phyloP scores from a whole-genome alignment of 1,284 basidiomycete species.

The Pascua guehoae region DNA sequence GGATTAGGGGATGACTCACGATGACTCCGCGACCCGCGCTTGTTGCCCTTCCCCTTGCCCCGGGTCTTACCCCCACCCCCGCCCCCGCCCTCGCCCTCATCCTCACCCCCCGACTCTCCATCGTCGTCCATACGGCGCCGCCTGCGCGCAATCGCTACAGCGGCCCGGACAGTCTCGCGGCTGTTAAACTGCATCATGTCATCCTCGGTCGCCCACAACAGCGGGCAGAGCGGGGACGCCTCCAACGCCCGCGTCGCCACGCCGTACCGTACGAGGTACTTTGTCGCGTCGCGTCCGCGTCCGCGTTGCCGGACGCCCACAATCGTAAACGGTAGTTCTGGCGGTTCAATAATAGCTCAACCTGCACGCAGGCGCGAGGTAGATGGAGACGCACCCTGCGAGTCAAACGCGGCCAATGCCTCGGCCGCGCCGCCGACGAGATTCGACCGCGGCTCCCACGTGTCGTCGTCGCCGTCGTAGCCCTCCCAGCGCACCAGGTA shows the following conservation, averaged over 20 bases:
- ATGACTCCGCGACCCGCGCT: too few relatives aligned
- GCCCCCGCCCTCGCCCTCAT: too few relatives aligned
- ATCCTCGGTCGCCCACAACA: slow-evolving; percentile 20
- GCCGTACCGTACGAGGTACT: slow-evolving; percentile 25
- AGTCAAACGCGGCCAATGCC: slow-evolving; percentile 49
- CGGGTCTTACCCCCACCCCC: too few relatives aligned
- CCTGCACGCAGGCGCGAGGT: neutral
- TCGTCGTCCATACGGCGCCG: neutral
- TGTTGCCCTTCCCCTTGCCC: too few relatives aligned
- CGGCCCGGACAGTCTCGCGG: neutral
- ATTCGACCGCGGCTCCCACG: slow-evolving; percentile 59
- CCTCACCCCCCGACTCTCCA: too few relatives aligned
- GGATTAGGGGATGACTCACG: too few relatives aligned
- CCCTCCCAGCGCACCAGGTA: slow-evolving; percentile 63
- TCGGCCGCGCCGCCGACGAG: slow-evolving; percentile 54
- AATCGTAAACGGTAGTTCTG: slow-evolving; percentile 26
- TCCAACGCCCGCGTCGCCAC: neutral
- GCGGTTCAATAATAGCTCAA: neutral
- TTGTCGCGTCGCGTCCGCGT: too few relatives aligned
- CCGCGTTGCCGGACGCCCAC: slow-evolving; percentile 3
- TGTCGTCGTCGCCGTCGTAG: slow-evolving; percentile 57
- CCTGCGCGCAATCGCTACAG: neutral
- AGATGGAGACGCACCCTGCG: slow-evolving; percentile 15
- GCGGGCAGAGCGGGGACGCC: slow-evolving; percentile 21
- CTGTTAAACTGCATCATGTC: slow-evolving; percentile 14